phyloP scores from a whole-genome alignment of 148 eudicot genomes.

The Cornus suecica region DNA sequence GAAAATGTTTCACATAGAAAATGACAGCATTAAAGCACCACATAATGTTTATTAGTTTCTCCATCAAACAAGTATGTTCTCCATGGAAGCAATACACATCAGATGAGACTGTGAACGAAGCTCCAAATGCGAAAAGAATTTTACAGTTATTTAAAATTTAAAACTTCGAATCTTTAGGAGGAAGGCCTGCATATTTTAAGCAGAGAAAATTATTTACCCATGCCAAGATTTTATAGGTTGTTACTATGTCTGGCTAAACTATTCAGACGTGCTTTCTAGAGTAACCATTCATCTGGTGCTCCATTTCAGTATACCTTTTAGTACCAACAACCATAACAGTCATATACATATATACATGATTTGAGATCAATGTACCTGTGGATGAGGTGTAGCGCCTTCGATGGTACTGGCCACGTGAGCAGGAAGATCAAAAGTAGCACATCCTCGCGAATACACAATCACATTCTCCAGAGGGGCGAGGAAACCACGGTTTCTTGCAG shows the following conservation, averaged over 20 bases:
- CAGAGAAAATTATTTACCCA: not conserved
- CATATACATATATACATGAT: not conserved
- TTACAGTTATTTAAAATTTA: not conserved
- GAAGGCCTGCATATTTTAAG: not conserved
- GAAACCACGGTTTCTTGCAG: conserved; percentile 84
- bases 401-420: conserved; percentile 51
- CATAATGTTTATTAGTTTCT: not conserved
- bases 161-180: not conserved
- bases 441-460: conserved; percentile 74
- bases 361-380: conserved; percentile 54
- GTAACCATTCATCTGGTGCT: not conserved
- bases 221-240: not conserved
- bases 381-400: conserved; percentile 66
- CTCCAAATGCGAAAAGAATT: not conserved
- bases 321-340: not conserved
- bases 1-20: too few relatives aligned
- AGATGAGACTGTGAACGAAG: not conserved
- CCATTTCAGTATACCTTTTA: not conserved
- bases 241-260: not conserved
- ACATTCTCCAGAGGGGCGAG: conserved; percentile 78
- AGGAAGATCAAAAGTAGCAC: conserved; percentile 93
- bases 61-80: not conserved
- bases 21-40: not conserved
- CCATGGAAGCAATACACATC: not conserved
- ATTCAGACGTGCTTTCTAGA: not conserved